Base-by-base conservation (phyloP, 2,329 filamentous ascomycete species). In the Cercospora sesami region DNA sequence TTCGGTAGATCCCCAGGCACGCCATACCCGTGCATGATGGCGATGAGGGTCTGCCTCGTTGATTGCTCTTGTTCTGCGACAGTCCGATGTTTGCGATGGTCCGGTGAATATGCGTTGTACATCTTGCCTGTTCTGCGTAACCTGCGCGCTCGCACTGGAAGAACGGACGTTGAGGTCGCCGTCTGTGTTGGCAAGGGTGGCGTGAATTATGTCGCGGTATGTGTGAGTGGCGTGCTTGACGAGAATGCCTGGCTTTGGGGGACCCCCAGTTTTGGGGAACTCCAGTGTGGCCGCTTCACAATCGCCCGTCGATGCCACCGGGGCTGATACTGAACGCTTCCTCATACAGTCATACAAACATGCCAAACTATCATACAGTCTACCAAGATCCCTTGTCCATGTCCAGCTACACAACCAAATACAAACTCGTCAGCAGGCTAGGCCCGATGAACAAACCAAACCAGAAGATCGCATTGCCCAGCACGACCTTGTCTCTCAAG, bases 401-500 rank as follows among this genome's bases (percentile, higher is more conserved):
- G 21, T 28, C 48, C 48, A 8, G 28, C 55, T 67, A 73, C 42
- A 73, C 70, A 28, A 85, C 80, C 60, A 85, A 73, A 75, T 86
- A 86, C 73, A 86, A 75, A 64, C 81, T 82, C 59, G 83, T 85
- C 53, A 86, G 76, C 36, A 92, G 77, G 78, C 90, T 92, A 1
- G 91, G 91, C 0, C 90, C 90, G 2, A 90, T 90, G 68, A 92
- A 91, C n/a, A 94, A 85, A 0, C 91, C 90, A 48, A 91, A 75
- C 91, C 91, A 94, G 74, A 94, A 94, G 3, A 92, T 83, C 7
- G 91, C 77, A 75, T 94, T 94, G 0, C 91, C 91, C 21, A 93
- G 73, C 1, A 87, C 86, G 72, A 86, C 83, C 73, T 84, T 83
- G 26, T 86, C 86, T 71, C 86, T 87, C 76, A 93, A 81, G 81